Conservation (phyloP, 2,329 filamentous ascomycete genomes). For the Didymellaceae sp. region DNA sequence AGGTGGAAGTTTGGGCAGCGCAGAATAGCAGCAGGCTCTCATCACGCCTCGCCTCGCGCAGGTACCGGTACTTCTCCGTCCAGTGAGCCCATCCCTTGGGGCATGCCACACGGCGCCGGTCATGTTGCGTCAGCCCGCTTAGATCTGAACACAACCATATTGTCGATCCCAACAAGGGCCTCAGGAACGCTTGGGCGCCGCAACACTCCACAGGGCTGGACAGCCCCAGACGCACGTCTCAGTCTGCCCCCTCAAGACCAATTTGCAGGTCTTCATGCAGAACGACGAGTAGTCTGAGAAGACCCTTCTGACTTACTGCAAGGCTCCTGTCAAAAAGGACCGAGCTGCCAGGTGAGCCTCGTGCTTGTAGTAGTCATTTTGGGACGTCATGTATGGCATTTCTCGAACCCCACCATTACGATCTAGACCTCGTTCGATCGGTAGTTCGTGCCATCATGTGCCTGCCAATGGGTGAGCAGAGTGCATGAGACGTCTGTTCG, state of each 20-base stretch:
- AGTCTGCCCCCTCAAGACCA: background rate
- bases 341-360: conserved; percentile 1
- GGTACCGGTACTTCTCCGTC: background rate
- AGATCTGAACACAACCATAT: conserved; percentile 8
- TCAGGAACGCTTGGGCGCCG: background rate
- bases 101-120: background rate
- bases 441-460: background rate
- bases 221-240: background rate
- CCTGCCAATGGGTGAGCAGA: background rate
- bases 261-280: background rate
- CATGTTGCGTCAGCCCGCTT: conserved; percentile 5
- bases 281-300: background rate
- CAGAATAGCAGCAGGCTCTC: background rate
- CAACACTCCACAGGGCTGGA: conserved; percentile 2
- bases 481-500: conserved; percentile 3
- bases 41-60: background rate
- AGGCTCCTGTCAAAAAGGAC: background rate
- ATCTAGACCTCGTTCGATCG: conserved; percentile 4
- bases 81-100: background rate
- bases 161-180: conserved; percentile 13
- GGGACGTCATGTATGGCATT: conserved; percentile 9
- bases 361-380: conserved; percentile 2
- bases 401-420: too few relatives aligned
- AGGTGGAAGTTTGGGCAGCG: background rate
- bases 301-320: background rate